These are phyloP conservation scores for Rostrohypoxylon terebratum DNA, from an alignment of 495 filamentous ascomycete species.

Conservation along the genomic window DNA sequence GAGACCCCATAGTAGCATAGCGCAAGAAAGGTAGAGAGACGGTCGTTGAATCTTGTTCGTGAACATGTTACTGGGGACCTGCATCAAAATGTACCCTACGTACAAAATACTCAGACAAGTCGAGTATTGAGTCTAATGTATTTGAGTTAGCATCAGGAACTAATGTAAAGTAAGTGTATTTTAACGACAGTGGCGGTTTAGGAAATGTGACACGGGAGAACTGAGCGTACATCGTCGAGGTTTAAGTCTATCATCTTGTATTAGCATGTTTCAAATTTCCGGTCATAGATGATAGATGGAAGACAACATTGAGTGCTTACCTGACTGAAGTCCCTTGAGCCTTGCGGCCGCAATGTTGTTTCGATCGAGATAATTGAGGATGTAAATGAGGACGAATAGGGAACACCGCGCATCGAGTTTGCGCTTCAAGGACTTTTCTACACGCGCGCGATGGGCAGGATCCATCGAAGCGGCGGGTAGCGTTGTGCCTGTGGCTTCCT, in stretches of 20 bases:
- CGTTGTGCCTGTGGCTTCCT: background rate
- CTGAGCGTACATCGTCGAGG: constrained; percentile 46
- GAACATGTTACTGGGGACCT: constrained; percentile 57
- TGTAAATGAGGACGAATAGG: constrained; percentile 68
- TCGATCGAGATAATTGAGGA: constrained; percentile 83
- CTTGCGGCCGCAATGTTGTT: constrained; percentile 64
- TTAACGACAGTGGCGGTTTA: background rate
- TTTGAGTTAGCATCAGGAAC: constrained; percentile 1
- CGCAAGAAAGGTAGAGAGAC: constrained; percentile 59
- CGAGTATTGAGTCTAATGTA: constrained; percentile 51
- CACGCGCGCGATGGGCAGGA: constrained; percentile 49
- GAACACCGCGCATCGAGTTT: constrained; percentile 59
- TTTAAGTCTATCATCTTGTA: constrained; percentile 33
- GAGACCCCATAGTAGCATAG: constrained; percentile 76
- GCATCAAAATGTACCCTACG: constrained; percentile 68
- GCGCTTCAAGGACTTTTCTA: constrained; percentile 57
- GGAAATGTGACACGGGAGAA: background rate
- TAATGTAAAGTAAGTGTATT: background rate
- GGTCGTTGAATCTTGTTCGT: constrained; percentile 56
- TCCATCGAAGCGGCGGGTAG: constrained; percentile 46
- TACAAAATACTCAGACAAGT: constrained; percentile 58
- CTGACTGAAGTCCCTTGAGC: constrained; percentile 58
- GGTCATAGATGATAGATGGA: background rate
- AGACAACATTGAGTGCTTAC: constrained; percentile 48
- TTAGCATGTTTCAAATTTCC: constrained; percentile 19